Percentiles rank a stretch among this genome's conserved stretches.
Conservation (phyloP, 805 yeast species). For the Candida adriatica region DNA sequence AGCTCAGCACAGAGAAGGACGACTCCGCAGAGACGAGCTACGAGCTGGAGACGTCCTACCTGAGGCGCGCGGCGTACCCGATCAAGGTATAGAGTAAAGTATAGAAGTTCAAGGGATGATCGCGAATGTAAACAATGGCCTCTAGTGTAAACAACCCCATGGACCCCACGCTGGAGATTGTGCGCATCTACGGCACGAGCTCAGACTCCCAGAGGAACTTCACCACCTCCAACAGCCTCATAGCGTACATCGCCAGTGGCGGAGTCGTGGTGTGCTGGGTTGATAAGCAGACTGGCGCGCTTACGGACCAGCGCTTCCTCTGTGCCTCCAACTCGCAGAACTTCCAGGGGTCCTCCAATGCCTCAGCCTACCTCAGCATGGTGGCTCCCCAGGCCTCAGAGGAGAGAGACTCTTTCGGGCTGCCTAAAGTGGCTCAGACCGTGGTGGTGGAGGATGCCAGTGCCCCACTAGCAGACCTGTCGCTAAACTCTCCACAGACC, state of each 20-base stretch:
- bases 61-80: too few relatives aligned
- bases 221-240: conserved; percentile 30
- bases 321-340: conserved; percentile 33
- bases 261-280: conserved; percentile 47
- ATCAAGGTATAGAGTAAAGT: too few relatives aligned
- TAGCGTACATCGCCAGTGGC: conserved; percentile 54
- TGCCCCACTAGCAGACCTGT: conserved; percentile 8
- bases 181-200: conserved; percentile 41
- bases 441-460: conserved; percentile 8
- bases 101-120: too few relatives aligned
- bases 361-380: conserved; percentile 14
- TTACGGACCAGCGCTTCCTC: conserved; percentile 38
- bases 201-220: conserved; percentile 36
- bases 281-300: conserved; percentile 15
- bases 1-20: background rate
- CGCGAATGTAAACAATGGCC: too few relatives aligned
- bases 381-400: conserved; percentile 6
- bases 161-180: conserved; percentile 10
- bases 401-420: conserved; percentile 13
- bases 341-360: conserved; percentile 1
- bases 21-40: background rate
- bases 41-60: too few relatives aligned
- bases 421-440: conserved; percentile 13
- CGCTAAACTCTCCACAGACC: conserved; percentile 9
- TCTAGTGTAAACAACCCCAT: too few relatives aligned